phyloP scores from a whole-genome alignment of 1,139 yeast species.

The Pichia sp. region DNA sequence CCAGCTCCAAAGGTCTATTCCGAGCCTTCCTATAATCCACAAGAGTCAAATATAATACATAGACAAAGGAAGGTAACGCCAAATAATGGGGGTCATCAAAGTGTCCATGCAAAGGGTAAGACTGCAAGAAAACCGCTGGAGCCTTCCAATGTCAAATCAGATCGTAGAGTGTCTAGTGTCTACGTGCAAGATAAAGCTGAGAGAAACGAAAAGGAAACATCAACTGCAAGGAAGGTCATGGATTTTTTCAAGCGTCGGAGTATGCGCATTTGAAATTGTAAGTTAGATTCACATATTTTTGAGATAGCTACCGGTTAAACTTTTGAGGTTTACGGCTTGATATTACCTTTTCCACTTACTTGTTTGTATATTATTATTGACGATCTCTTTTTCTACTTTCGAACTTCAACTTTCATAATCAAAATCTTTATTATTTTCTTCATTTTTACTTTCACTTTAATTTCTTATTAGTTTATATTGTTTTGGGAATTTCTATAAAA shows the following conservation, averaged over 20 bases:
- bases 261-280: conserved; percentile 34
- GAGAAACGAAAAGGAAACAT: conserved; percentile 44
- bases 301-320: neutral
- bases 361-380: neutral
- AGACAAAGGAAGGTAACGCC: conserved; percentile 8
- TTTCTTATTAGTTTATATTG: neutral
- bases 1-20: neutral
- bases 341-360: neutral
- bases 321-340: neutral
- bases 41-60: neutral
- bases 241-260: conserved; percentile 80
- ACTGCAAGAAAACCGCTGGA: conserved; percentile 37
- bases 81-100: neutral
- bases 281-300: neutral
- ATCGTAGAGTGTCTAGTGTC: conserved; percentile 17
- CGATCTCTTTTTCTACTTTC: neutral
- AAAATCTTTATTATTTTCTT: neutral
- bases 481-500: neutral
- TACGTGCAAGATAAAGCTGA: conserved; percentile 10
- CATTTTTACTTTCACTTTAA: neutral
- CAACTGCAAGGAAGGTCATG: conserved; percentile 75
- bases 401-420: neutral
- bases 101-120: neutral
- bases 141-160: conserved; percentile 33
- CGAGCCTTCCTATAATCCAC: neutral